These are phyloP conservation scores for Tulasnella sp. DNA, from an alignment of 768 basidiomycete genomes.

Conservation along the genomic window DNA sequence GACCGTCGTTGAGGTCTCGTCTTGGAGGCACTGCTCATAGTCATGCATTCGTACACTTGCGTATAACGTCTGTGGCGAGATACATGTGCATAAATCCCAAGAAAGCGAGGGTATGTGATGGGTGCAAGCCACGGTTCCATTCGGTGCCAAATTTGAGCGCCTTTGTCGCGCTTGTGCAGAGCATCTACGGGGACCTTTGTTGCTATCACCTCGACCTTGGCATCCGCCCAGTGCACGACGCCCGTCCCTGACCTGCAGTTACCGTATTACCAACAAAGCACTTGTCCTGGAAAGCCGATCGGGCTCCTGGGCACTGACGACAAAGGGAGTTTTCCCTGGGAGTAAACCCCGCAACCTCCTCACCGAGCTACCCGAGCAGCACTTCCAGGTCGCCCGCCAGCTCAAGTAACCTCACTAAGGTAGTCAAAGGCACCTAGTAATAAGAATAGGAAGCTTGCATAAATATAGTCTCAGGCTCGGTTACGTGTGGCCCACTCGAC, in stretches of 20 bases:
- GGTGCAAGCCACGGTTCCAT: background rate
- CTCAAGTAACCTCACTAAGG: background rate
- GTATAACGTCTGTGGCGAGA: background rate
- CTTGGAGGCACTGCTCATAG: background rate
- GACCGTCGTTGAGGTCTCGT: constrained; percentile 2
- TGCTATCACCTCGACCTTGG: background rate
- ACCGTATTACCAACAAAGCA: background rate
- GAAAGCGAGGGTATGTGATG: background rate
- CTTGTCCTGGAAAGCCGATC: background rate
- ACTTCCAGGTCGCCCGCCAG: background rate
- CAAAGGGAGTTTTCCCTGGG: background rate
- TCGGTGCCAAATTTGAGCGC: background rate
- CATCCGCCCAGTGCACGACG: background rate
- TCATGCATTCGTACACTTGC: background rate
- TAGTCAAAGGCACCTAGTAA: background rate
- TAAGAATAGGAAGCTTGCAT: background rate
- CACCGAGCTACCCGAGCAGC: background rate
- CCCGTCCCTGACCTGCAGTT: background rate
- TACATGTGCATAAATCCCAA: background rate
- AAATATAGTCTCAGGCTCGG: background rate
- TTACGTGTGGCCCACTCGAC: background rate
- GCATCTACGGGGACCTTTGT: background rate
- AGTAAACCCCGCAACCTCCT: background rate
- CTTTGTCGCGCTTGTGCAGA: background rate
- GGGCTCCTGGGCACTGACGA: background rate